These are phyloP conservation scores for Fusarium palustre DNA, from an alignment of 2,329 filamentous ascomycete species.

Conservation along the genomic window DNA sequence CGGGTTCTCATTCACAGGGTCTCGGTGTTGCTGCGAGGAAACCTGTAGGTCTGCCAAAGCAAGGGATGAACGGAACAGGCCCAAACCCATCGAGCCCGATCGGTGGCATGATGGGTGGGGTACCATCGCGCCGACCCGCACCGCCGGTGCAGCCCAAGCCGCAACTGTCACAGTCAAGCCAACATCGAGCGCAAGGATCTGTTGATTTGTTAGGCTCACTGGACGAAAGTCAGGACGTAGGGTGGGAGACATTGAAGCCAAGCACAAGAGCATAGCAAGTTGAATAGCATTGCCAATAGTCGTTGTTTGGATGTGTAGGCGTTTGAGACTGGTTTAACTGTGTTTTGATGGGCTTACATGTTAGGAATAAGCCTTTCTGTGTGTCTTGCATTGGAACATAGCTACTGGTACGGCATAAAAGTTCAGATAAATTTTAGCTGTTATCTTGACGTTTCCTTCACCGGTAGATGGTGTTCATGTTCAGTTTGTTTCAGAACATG, in stretches of 20 bases:
- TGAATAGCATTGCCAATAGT: slow-evolving; percentile 4
- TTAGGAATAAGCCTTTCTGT: slow-evolving; percentile 6
- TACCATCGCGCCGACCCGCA: slow-evolving; percentile 36
- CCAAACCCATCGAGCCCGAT: slow-evolving; percentile 32
- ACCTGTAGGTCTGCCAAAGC: slow-evolving; percentile 44
- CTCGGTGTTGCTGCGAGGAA: slow-evolving; percentile 38
- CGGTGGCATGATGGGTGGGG: slow-evolving; percentile 37
- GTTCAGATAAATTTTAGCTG: slow-evolving; percentile 1
- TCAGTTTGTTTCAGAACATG: slow-evolving; percentile 17
- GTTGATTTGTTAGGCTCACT: slow-evolving; percentile 61
- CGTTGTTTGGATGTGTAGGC: slow-evolving; percentile 22
- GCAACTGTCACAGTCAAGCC: slow-evolving; percentile 38
- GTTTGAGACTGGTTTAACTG: slow-evolving; percentile 18
- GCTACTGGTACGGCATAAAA: slow-evolving; percentile 5
- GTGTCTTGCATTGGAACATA: slow-evolving; percentile 4
- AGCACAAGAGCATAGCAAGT: slow-evolving; percentile 44
- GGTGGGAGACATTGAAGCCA: slow-evolving; percentile 69
- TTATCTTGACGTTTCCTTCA: not conserved
- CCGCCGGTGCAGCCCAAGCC: slow-evolving; percentile 36
- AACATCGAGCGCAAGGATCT: slow-evolving; percentile 48
- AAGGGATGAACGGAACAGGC: slow-evolving; percentile 37
- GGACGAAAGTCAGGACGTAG: slow-evolving; percentile 61
- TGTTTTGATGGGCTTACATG: slow-evolving; percentile 9
- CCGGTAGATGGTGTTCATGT: not conserved
- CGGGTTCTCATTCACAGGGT: slow-evolving; percentile 23